These are phyloP conservation scores for Crataegus laevigata DNA, from an alignment of 306 rosid genomes.

Conservation along the genomic window DNA sequence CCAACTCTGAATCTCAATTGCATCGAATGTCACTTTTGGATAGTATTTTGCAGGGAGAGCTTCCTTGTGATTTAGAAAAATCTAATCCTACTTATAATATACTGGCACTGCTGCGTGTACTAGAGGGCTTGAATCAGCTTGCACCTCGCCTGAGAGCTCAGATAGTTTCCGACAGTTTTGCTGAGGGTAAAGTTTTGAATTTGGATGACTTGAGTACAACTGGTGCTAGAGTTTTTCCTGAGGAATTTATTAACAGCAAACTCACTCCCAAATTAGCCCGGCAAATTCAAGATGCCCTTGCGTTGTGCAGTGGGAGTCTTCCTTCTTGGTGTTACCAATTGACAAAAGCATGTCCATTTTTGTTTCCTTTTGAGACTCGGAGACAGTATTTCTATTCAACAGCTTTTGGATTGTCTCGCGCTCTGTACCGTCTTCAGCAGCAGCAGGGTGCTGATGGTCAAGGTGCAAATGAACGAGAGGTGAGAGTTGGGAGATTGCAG, in stretches of 20 bases:
- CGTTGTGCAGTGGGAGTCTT: conserved; percentile 98
- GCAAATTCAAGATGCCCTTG: conserved; percentile 98
- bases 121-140: conserved; percentile 94
- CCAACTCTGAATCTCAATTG: conserved; percentile 48
- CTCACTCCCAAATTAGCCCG: conserved; percentile 97
- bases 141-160: conserved; percentile 82
- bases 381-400: conserved; percentile 95
- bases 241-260: conserved; percentile 85
- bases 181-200: conserved; percentile 54
- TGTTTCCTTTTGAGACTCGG: conserved; percentile 95
- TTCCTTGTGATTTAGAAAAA: conserved; percentile 93
- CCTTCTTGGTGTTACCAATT: conserved; percentile 98
- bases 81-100: conserved; percentile 81
- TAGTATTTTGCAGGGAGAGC: conserved; percentile 88
- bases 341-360: conserved; percentile 95
- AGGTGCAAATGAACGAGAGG: conserved; percentile 84
- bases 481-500: conserved; percentile 95
- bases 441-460: conserved; percentile 99
- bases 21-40: conserved; percentile 73
- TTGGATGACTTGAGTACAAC: conserved; percentile 51
- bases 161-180: conserved; percentile 60
- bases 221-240: conserved; percentile 58
- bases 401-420: conserved; percentile 97
- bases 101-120: conserved; percentile 74
- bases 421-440: conserved; percentile 89